These are phyloP conservation scores for Stachybotrys echinatus DNA, from an alignment of 2,329 filamentous ascomycete genomes.

Conservation along the genomic window DNA sequence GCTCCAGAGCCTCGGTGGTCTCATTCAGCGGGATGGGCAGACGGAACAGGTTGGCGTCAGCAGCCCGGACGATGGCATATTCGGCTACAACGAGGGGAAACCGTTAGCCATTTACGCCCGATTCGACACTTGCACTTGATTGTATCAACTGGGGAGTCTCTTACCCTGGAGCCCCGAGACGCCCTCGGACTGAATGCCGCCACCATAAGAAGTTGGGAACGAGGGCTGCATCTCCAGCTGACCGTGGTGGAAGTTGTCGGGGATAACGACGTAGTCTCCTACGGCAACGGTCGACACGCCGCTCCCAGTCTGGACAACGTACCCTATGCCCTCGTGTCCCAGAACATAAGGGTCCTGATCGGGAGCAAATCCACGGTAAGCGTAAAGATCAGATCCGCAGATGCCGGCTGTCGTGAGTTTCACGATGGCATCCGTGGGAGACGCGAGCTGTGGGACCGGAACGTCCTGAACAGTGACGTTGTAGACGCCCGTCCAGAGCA, in stretches of 20 bases:
- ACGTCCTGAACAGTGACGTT: conserved; percentile 2
- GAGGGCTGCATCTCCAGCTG: no score
- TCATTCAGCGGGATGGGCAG: no score
- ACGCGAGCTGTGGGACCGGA: conserved; percentile 1
- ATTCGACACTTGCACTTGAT: no score
- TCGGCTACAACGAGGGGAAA: no score
- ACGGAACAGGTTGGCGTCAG: no score
- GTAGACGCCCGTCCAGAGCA: conserved; percentile 4
- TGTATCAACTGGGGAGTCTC: no score
- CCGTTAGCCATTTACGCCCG: no score
- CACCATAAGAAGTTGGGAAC: no score
- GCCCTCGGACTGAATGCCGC: no score
- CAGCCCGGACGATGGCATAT: neutral
- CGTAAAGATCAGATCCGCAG: conserved; percentile 8
- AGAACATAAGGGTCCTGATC: neutral
- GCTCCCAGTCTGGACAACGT: neutral
- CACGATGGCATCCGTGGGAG: conserved; percentile 5
- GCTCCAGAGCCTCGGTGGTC: no score
- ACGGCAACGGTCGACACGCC: neutral
- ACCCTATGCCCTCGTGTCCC: neutral
- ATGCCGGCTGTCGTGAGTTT: conserved; percentile 3
- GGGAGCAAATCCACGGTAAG: conserved; percentile 4
- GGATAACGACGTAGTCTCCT: neutral
- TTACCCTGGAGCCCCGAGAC: no score
- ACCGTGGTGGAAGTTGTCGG: no score